Conservation (phyloP, 1,284 basidiomycete genomes). For the Heliocybe sulcata region DNA sequence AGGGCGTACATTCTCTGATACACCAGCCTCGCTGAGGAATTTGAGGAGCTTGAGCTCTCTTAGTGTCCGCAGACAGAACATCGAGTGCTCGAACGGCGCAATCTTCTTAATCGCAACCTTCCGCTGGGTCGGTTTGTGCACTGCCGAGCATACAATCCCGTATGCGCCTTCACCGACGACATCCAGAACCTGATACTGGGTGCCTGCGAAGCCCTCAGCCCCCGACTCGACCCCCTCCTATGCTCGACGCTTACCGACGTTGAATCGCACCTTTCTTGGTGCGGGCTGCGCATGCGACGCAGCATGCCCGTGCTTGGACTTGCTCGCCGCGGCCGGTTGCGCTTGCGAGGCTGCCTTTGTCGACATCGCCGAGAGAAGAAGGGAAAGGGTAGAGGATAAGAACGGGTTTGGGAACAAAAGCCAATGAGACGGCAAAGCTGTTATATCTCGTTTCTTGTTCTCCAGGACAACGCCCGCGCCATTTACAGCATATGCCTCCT, state of each 20-base stretch:
- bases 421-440: neutral
- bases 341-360: neutral
- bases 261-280: conserved; percentile 87
- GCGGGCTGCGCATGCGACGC: conserved; percentile 57
- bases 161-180: conserved; percentile 88
- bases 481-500: neutral
- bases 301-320: conserved; percentile 56
- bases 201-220: conserved; percentile 33
- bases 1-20: conserved; percentile 81
- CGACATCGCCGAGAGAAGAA: neutral
- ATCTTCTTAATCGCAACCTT: conserved; percentile 92
- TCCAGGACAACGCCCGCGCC: neutral
- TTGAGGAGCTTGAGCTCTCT: conserved; percentile 87
- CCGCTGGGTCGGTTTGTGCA: conserved; percentile 73
- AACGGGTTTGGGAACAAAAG: conserved; percentile 1
- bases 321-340: conserved; percentile 25
- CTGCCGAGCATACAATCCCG: conserved; percentile 84
- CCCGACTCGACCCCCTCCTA: neutral
- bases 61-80: conserved; percentile 84
- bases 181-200: conserved; percentile 84
- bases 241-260: conserved; percentile 65
- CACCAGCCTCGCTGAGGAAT: conserved; percentile 85
- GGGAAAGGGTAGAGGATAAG: neutral
- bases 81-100: conserved; percentile 87
- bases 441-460: neutral